Percentiles rank a stretch among this genome's conserved stretches.
phyloP scores from a whole-genome alignment of 225 moss, liverwort and hornwort species.

The Sphagnum contortum region DNA sequence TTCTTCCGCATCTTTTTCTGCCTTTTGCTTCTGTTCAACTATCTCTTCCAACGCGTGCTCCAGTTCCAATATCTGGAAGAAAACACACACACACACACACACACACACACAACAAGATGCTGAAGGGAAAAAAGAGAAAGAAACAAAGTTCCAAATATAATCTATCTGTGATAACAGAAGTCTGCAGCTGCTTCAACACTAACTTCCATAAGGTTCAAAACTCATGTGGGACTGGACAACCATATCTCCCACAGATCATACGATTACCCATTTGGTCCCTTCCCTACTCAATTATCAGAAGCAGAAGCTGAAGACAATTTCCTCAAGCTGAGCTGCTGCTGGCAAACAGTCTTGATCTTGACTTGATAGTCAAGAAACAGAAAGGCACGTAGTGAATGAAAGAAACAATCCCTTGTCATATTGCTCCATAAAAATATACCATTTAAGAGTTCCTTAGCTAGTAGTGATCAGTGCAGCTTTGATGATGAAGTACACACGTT shows the following conservation, averaged over 20 bases:
- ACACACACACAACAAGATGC: conserved; percentile 1
- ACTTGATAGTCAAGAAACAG: no score
- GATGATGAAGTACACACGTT: background rate
- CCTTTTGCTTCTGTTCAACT: conserved; percentile 32
- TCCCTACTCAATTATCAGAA: no score
- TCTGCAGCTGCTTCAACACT: background rate
- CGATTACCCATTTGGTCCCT: no score
- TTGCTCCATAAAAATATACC: background rate
- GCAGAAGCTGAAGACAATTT: no score
- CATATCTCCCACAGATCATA: background rate
- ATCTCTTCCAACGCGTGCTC: conserved; percentile 38
- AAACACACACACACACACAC: background rate
- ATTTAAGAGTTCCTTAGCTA: background rate
- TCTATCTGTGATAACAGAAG: background rate
- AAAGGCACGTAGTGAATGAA: no score
- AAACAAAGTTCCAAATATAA: background rate
- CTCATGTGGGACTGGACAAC: background rate
- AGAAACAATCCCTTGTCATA: no score
- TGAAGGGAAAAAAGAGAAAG: no score
- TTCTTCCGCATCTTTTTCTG: conserved; percentile 28
- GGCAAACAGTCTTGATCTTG: background rate
- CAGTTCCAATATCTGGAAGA: conserved; percentile 29
- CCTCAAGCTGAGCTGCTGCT: background rate
- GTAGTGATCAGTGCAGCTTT: no score
- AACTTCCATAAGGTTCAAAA: background rate